These are phyloP conservation scores for Penicillium freii DNA, from an alignment of 2,329 filamentous ascomycete species.

Conservation along the genomic window DNA sequence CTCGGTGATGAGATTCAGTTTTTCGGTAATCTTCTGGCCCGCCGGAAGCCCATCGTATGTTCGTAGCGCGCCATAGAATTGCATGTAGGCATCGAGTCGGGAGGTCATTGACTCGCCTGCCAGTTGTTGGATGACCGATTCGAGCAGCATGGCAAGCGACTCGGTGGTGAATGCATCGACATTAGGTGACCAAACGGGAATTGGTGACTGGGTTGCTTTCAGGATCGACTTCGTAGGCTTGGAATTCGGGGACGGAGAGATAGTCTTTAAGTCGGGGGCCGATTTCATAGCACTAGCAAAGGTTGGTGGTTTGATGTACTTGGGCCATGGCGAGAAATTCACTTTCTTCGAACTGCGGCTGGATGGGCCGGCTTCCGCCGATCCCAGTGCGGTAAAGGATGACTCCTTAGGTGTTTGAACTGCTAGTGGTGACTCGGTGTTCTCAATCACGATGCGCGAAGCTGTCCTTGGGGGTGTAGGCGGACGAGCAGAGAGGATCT, in stretches of 20 bases:
- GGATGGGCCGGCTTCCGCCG: constrained; percentile 35
- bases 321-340: constrained; percentile 59
- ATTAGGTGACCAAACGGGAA: constrained; percentile 43
- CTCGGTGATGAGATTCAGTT: constrained; percentile 73
- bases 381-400: constrained; percentile 40
- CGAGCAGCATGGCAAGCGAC: constrained; percentile 75
- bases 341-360: constrained; percentile 56
- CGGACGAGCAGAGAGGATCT: constrained; percentile 51
- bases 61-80: constrained; percentile 71
- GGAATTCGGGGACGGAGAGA: constrained; percentile 51
- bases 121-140: constrained; percentile 79
- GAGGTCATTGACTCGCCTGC: constrained; percentile 69
- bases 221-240: constrained; percentile 73
- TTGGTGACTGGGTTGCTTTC: constrained; percentile 59
- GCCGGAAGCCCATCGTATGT: constrained; percentile 81
- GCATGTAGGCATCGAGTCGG: constrained; percentile 81
- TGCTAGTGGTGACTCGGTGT: constrained; percentile 38
- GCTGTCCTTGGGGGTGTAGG: constrained; percentile 55
- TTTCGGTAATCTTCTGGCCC: constrained; percentile 66
- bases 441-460: constrained; percentile 29
- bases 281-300: constrained; percentile 33
- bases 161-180: constrained; percentile 51
- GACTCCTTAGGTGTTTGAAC: constrained; percentile 45
- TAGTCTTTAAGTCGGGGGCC: constrained; percentile 46
- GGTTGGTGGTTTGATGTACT: constrained; percentile 51